phyloP scores from a whole-genome alignment of 164 flowering plant species.

The Dillenia suffruticosa region DNA sequence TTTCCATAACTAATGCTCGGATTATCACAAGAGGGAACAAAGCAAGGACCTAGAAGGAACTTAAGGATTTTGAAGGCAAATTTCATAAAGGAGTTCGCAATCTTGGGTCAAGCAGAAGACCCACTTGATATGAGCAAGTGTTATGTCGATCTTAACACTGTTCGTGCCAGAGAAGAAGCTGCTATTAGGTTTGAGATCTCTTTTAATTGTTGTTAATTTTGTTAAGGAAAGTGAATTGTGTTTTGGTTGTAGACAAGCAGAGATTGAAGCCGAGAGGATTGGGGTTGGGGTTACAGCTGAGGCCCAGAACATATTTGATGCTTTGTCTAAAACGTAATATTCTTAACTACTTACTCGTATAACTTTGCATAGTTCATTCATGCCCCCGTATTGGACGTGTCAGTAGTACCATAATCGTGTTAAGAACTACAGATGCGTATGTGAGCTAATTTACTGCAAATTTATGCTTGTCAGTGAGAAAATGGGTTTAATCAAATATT shows the following conservation, averaged over 20 bases:
- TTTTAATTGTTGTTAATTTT: background rate
- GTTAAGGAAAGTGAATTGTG: background rate
- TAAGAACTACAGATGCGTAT: no score
- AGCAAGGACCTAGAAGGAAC: constrained; percentile 47
- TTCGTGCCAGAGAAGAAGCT: constrained; percentile 70
- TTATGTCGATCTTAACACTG: constrained; percentile 54
- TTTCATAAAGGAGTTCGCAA: constrained; percentile 66
- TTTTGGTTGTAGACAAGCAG: constrained; percentile 69
- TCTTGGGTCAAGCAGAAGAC: constrained; percentile 72
- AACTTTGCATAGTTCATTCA: no score
- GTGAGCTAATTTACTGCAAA: no score
- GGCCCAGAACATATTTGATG: constrained; percentile 60
- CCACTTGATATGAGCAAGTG: constrained; percentile 68
- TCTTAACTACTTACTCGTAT: no score
- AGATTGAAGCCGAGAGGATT: constrained; percentile 84
- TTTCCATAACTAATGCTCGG: constrained; percentile 30
- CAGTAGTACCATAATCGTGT: no score
- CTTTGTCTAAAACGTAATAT: constrained; percentile 84
- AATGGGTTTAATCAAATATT: no score
- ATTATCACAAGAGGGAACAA: constrained; percentile 69
- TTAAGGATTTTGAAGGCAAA: constrained; percentile 72
- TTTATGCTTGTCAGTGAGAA: no score
- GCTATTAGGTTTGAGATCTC: constrained; percentile 55
- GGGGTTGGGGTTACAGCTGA: constrained; percentile 65
- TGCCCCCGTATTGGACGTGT: no score